Percentiles rank a stretch among this genome's conserved stretches.
phyloP scores from a whole-genome alignment of 805 yeast genomes.

The Grigorovia jiainica region DNA sequence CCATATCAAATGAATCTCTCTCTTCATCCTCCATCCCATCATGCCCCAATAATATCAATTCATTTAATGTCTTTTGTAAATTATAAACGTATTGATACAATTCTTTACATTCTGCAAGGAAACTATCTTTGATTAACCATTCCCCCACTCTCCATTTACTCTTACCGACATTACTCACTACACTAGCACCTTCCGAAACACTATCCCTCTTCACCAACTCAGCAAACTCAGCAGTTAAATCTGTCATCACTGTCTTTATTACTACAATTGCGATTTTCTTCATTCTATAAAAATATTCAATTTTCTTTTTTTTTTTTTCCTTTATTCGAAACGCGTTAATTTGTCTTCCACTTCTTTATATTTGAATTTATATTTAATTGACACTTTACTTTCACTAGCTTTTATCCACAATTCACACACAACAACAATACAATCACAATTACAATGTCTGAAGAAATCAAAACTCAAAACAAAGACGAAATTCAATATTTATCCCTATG shows the following conservation, averaged over 20 bases:
- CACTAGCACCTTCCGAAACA: not conserved
- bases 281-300: not conserved
- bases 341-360: not conserved
- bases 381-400: not conserved
- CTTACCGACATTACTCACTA: not conserved
- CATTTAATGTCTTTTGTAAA: constrained; percentile 22
- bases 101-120: constrained; percentile 23
- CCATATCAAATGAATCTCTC: constrained; percentile 47
- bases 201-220: constrained; percentile 18
- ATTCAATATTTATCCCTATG: constrained; percentile 82
- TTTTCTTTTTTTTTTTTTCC: not conserved
- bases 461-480: constrained; percentile 41
- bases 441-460: not conserved
- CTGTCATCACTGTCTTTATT: constrained; percentile 14
- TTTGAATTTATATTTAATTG: not conserved
- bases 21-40: constrained; percentile 35
- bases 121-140: constrained; percentile 18
- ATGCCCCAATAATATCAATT: not conserved
- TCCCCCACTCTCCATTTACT: not conserved
- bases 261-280: not conserved
- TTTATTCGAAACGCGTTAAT: not conserved
- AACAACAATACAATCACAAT: not conserved
- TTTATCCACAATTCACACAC: not conserved
- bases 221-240: constrained; percentile 22
- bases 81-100: constrained; percentile 25